A percentile compares a stretch with the other conserved stretches of the same genome.
phyloP scores from a whole-genome alignment of 2,329 filamentous ascomycete genomes.

The Tetracladium maxilliforme region DNA sequence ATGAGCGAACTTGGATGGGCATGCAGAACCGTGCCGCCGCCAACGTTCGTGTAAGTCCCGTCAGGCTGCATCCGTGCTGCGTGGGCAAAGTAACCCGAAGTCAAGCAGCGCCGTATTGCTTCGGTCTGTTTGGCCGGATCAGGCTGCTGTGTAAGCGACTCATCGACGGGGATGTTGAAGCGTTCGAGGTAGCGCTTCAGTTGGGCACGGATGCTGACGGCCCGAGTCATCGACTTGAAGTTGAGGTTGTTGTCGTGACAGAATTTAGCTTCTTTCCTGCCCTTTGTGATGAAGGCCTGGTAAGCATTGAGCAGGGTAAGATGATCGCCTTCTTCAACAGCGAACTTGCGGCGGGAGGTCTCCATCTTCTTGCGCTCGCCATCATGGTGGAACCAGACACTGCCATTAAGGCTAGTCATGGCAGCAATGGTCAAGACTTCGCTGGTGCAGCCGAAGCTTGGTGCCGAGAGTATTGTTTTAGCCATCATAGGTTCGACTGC shows the following conservation, averaged over 20 bases:
- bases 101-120: constrained; percentile 77
- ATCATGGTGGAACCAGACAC: constrained; percentile 70
- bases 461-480: constrained; percentile 66
- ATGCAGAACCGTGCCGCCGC: constrained; percentile 62
- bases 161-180: constrained; percentile 59
- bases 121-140: constrained; percentile 52
- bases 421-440: constrained; percentile 87
- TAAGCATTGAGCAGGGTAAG: constrained; percentile 90
- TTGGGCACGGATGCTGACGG: constrained; percentile 76
- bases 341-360: constrained; percentile 63
- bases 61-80: constrained; percentile 89
- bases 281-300: constrained; percentile 70
- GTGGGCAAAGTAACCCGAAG: constrained; percentile 83
- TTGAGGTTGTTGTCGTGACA: constrained; percentile 80
- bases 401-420: constrained; percentile 79
- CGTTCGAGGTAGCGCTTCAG: constrained; percentile 76
- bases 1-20: constrained; percentile 87
- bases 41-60: constrained; percentile 78
- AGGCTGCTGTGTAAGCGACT: constrained; percentile 33
- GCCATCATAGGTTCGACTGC: constrained; percentile 93
- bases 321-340: constrained; percentile 87
- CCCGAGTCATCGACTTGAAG: constrained; percentile 68
- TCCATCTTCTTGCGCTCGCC: constrained; percentile 65
- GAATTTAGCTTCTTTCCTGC: constrained; percentile 72
- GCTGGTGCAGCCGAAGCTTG: constrained; percentile 61